Base-by-base conservation (phyloP, 2,329 filamentous ascomycete genomes). In the Hypoxylon sp. region DNA sequence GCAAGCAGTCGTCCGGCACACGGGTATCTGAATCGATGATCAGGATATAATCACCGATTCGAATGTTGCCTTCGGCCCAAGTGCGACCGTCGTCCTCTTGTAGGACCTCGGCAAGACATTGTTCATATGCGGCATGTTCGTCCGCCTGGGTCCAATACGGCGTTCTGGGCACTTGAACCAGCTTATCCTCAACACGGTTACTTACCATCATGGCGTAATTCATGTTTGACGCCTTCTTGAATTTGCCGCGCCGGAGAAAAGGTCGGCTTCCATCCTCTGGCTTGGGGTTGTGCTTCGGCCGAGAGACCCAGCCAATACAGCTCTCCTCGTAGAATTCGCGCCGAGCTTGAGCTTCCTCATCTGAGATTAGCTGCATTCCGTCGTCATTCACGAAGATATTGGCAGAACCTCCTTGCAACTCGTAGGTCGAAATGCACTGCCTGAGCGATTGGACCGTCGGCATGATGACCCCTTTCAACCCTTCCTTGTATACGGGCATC, bases 51-150 rank as follows among this genome's bases (percentile, higher is more conserved):
- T 96, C 93, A 60, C 93, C 93, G 21, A 96, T 83, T 54, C 93
- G 91, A 71, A 97, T 90, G 78, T 96, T 94, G 67, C 93, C 93
- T 75, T 93, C 92, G 16, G 92, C 92, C 91, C 90, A 92, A 27
- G 91, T 91, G 27, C 90, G 87, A 16, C 89, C 88, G 19, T 75
- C 70, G 61, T 91, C 84, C 51, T 89, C 87, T 48, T 89, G 85
- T 37, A 94, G 83, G 16, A 90, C 86, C 63, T 90, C 85, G 70
- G 87, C 85, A 43, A 94, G 83, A 64, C 87, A 84, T 73, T 83
- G 78, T 76, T 90, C 85, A 74, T 93, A 93, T 1, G 88, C 89
- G 63, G 83, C 79, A 5, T 86, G 86, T 76, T 93, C 91, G 63
- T 92, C 88, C 47, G 85, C 83, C 74, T 92, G 89, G 32, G 84